Conservation (phyloP, 306 rosid genomes). For the Styphnolobium japonicum region DNA sequence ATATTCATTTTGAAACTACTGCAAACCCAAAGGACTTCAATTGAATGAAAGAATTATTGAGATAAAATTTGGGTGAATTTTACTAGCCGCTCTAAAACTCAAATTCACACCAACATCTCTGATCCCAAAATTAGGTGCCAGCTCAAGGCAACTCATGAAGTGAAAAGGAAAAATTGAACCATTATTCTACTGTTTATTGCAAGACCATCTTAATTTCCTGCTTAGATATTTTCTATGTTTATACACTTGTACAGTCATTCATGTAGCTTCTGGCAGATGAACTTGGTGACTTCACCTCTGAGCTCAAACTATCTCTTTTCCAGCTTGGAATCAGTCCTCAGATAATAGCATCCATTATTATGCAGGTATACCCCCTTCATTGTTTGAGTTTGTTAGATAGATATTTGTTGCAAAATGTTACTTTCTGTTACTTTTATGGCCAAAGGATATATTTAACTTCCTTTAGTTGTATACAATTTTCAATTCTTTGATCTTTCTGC, state of each 20-base stretch:
- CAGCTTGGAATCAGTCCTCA: conserved; percentile 99
- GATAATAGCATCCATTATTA: conserved; percentile 86
- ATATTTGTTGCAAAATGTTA: not conserved
- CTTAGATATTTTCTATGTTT: conserved; percentile 26
- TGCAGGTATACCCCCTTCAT: conserved; percentile 69
- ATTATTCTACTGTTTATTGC: not conserved
- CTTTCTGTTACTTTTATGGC: conserved; percentile 21
- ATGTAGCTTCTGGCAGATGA: conserved; percentile 78
- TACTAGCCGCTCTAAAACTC: not conserved
- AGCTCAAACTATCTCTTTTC: conserved; percentile 92
- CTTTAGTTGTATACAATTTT: conserved; percentile 5
- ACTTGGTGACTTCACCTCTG: conserved; percentile 81
- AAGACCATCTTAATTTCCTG: not conserved
- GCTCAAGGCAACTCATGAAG: conserved; percentile 8
- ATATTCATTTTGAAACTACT: not conserved
- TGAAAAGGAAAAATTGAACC: not conserved
- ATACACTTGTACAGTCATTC: conserved; percentile 32
- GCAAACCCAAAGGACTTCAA: not conserved
- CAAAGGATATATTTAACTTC: conserved; percentile 5
- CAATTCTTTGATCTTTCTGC: not conserved
- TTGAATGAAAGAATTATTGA: not conserved
- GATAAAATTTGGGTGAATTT: not conserved
- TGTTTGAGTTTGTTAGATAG: not conserved
- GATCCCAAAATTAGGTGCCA: not conserved
- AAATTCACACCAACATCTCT: not conserved